Evolutionary conservation across 208 protist genomes (phyloP), one percentile per base, ranked within the genome.

Genomic region (Kentomonas sorsogonicus): DNA sequence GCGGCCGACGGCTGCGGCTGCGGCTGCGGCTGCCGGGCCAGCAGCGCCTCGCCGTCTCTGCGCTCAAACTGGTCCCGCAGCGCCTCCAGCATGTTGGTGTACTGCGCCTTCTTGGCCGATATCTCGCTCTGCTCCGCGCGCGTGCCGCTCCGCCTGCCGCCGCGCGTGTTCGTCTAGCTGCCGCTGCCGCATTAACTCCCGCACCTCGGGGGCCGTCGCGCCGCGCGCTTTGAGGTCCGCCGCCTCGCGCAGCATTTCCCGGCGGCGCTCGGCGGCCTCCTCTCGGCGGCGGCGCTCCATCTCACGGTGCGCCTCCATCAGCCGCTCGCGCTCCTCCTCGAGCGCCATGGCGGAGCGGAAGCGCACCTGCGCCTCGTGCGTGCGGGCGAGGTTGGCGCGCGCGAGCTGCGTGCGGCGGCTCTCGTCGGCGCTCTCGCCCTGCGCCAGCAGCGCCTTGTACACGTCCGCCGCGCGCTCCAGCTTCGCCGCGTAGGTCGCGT

Each of bases 301-400:
- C 27, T 46, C 58, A 23, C 62, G 47, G 50, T 94, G 84, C 18
- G 85, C 82, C 64, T 91, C 84, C 7, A 92, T 60, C 16, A 92
- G 41, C 36, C 60, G 47, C 62, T 94, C 79, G 9, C 88, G 81
- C 64, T 91, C 79, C 36, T 69, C 65, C 66, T 94, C 84, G 57
- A 91, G 61, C 57, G 84, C 79, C 82, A 94, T 86, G 1, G 88
- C 77, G 9, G 84, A 77, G 74, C 82, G 84, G 63, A 94, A 92
- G 41, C 83, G 83, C 1, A 94, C 74, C 69, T 92, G 80, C 18
- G 88, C 80, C 50, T 89, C 66, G 47, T 94, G 84, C 16, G 89
- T 66, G 0, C 88, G 82, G 45, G 78, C 79, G 22, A 92, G 69
- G 51, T 89, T 74, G 53, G 66, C 77, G 6, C 83, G 71, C 55